Base-by-base conservation (phyloP, 2,329 filamentous ascomycete genomes). In the Fusarium sp. region DNA sequence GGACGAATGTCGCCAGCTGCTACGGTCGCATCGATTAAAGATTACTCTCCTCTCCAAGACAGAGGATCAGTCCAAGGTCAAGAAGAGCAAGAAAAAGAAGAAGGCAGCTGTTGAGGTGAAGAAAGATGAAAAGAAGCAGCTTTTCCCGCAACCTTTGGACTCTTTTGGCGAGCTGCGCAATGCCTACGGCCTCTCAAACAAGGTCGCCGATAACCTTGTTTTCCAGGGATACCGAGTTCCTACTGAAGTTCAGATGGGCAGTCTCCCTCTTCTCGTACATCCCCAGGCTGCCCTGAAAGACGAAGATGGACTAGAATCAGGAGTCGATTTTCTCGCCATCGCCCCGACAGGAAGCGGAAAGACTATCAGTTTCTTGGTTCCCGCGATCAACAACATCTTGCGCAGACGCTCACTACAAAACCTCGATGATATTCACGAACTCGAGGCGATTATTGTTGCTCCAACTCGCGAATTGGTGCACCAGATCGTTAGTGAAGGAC, bases 301-400 rank as follows among this genome's bases (percentile, higher is more conserved):
- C 8, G 82, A 80, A 31, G 78, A 78, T 28, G 81, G 82, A 26
- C 65, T 85, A 26, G 78, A 79, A 6, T 65, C 73, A 20, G 81
- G 81, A 14, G 85, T 95, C 9, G 92, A 99, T 84, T 90, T 99
- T 42, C 82, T 99, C 71, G 93, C 94, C 0, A 91, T 98, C 47
- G 96, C 96, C 7, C 96, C 96, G 3, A 99, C 96, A 0, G 96
- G 96, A 30, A 98, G 95, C 80, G 96, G 96, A 48, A 99, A 99
- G 86, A 99, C 96, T 0, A 85, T 99, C 71, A 94, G 95, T 24
- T 99, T 98, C 78, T 83, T 98, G 77, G 93, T 99, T 45, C 95
- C 95, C 0, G 88, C 95, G 7, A 91, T 99, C 75, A 92, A 97
- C 78, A 88, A 89, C 50, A 91, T 97, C 45, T 85, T 93, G 74